Evolutionary conservation across 805 yeast genomes (phyloP).

Genomic region (Candida chauliodis): DNA sequence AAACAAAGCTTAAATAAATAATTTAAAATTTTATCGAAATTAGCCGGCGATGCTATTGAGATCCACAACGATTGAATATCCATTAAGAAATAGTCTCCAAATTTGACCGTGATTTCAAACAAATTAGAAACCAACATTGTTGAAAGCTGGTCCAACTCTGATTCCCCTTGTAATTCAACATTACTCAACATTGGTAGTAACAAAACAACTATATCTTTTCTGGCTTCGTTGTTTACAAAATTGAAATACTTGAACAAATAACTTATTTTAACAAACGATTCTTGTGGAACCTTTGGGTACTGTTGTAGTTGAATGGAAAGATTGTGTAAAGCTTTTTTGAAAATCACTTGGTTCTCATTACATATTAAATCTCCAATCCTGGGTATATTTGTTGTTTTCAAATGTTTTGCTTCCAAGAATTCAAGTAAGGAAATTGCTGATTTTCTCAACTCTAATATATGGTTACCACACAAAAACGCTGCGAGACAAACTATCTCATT

Average conservation of each 20-base stretch:
- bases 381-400: conserved; percentile 45
- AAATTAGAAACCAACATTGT: conserved; percentile 76
- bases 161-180: conserved; percentile 25
- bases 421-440: conserved; percentile 71
- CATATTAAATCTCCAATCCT: conserved; percentile 68
- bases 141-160: conserved; percentile 24
- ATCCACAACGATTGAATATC: conserved; percentile 96
- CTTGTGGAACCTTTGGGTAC: conserved; percentile 46
- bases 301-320: conserved; percentile 70
- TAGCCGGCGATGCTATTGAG: conserved; percentile 75
- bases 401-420: conserved; percentile 50
- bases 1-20: conserved; percentile 68
- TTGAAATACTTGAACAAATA: conserved; percentile 68
- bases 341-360: conserved; percentile 76
- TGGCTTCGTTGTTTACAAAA: conserved; percentile 50
- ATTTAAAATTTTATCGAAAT: conserved; percentile 68
- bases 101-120: conserved; percentile 79
- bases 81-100: conserved; percentile 68
- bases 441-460: conserved; percentile 60
- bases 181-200: conserved; percentile 91
- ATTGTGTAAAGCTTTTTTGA: conserved; percentile 80
- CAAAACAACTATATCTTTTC: conserved; percentile 77
- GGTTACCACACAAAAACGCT: conserved; percentile 74
- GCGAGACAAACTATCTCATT: conserved; percentile 73
- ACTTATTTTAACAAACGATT: conserved; percentile 58